phyloP scores from a whole-genome alignment of 352 stramenopile species.

The Saprolegnia parasitica region DNA sequence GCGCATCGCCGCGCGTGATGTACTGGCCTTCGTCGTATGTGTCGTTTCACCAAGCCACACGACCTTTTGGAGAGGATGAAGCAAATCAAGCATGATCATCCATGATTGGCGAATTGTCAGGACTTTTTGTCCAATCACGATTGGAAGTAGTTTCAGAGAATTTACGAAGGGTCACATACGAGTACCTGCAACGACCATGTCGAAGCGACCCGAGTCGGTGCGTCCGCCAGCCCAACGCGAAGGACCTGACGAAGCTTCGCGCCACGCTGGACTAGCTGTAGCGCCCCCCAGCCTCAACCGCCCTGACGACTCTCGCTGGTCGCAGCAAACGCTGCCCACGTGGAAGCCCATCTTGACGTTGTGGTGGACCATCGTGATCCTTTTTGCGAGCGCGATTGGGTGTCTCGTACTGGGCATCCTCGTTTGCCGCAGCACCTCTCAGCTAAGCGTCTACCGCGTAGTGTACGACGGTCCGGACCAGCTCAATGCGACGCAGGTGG shows the following conservation, averaged over 20 bases:
- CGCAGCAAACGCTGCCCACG: conserved; percentile 60
- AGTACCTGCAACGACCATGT: background rate
- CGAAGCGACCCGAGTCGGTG: background rate
- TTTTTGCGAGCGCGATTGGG: conserved; percentile 39
- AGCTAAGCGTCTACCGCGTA: conserved; percentile 53
- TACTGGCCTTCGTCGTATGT: too few relatives aligned
- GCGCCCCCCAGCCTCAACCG: conserved; percentile 34
- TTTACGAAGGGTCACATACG: background rate
- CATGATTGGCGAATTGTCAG: too few relatives aligned
- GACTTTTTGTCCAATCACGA: background rate
- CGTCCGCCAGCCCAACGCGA: background rate
- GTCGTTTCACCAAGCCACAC: too few relatives aligned
- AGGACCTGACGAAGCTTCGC: background rate
- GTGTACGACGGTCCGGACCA: conserved; percentile 47
- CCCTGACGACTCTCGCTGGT: conserved; percentile 48
- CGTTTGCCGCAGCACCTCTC: conserved; percentile 45
- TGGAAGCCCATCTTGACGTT: conserved; percentile 75
- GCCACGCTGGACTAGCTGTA: background rate
- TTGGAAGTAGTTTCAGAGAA: background rate
- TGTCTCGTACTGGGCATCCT: conserved; percentile 47
- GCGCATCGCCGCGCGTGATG: too few relatives aligned
- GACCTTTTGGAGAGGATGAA: too few relatives aligned
- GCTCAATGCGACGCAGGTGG: conserved; percentile 32
- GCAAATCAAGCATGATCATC: too few relatives aligned
- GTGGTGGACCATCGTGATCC: conserved; percentile 52